Percentiles rank a stretch among this genome's conserved stretches.
These are phyloP conservation scores for Tephrocybe sp. DNA, from an alignment of 768 basidiomycete genomes.

Conservation along the genomic window DNA sequence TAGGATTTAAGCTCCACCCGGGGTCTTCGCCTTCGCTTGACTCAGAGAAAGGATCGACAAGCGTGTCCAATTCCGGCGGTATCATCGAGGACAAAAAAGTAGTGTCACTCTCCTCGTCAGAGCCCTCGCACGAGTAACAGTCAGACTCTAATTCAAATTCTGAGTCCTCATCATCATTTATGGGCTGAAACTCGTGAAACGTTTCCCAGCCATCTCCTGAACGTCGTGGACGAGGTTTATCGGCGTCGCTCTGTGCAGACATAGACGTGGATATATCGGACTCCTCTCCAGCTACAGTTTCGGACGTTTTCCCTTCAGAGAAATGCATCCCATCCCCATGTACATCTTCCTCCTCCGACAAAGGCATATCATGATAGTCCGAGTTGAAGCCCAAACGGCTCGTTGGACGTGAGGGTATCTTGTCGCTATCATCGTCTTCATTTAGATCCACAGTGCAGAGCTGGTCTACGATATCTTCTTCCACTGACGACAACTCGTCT, in stretches of 20 bases:
- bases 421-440: constrained; percentile 9
- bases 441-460: constrained; percentile 13
- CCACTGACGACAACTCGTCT: constrained; percentile 10
- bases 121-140: constrained; percentile 19
- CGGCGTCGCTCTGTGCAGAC: constrained; percentile 5
- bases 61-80: not conserved
- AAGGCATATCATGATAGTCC: constrained; percentile 5
- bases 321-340: not conserved
- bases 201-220: constrained; percentile 9
- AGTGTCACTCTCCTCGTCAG: constrained; percentile 20
- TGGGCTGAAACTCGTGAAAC: constrained; percentile 10
- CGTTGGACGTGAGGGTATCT: constrained; percentile 40
- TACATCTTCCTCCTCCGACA: constrained; percentile 1
- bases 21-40: constrained; percentile 3
- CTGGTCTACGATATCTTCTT: constrained; percentile 23
- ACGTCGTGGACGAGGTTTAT: constrained; percentile 1
- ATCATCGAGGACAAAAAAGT: constrained; percentile 5
- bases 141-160: constrained; percentile 23
- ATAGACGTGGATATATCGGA: constrained; percentile 19
- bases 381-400: constrained; percentile 48
- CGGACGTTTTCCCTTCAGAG: constrained; percentile 7
- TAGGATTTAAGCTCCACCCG: constrained; percentile 23
- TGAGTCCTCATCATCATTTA: constrained; percentile 18
- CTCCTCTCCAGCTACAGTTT: constrained; percentile 6
- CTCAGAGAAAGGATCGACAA: constrained; percentile 16